Evolutionary conservation across 2,329 filamentous ascomycete species (phyloP).

Genomic region (Colletotrichum zoysiae): DNA sequence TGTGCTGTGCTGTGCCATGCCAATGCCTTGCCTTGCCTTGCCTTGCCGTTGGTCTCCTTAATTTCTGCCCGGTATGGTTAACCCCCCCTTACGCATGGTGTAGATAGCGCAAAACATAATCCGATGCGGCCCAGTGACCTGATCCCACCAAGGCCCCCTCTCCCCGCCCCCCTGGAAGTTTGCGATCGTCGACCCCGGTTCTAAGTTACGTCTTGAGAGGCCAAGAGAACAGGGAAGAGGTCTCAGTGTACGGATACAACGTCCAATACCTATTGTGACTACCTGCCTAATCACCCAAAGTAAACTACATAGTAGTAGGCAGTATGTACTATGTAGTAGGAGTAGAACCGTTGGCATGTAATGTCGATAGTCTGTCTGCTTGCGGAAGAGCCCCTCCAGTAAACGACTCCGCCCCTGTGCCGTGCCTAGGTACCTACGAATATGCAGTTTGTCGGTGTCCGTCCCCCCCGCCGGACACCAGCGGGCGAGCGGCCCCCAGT

Average conservation of each 20-base stretch:
- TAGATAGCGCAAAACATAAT: conserved; percentile 7
- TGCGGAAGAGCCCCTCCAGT: not conserved
- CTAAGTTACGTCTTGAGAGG: not conserved
- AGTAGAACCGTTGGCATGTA: not conserved
- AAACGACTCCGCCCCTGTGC: not conserved
- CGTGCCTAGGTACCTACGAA: too few species aligned
- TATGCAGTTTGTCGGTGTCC: not conserved
- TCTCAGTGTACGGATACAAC: not conserved
- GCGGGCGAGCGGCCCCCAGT: not conserved
- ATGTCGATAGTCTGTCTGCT: not conserved
- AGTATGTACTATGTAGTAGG: too few species aligned
- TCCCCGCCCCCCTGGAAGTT: not conserved
- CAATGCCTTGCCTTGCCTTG: too few species aligned
- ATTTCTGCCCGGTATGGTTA: not conserved
- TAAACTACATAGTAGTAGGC: too few species aligned
- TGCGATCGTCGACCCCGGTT: conserved; percentile 2
- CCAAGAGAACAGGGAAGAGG: not conserved
- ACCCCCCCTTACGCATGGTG: not conserved
- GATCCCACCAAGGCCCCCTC: too few species aligned
- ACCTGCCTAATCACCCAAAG: not conserved
- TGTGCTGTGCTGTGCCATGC: not conserved
- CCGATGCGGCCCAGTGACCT: not conserved
- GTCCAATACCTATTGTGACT: not conserved
- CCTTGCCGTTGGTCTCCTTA: conserved; percentile 1
- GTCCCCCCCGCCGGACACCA: conserved; percentile 5